phyloP scores from a whole-genome alignment of 2,329 filamentous ascomycete species.

The Colletotrichum lupini region DNA sequence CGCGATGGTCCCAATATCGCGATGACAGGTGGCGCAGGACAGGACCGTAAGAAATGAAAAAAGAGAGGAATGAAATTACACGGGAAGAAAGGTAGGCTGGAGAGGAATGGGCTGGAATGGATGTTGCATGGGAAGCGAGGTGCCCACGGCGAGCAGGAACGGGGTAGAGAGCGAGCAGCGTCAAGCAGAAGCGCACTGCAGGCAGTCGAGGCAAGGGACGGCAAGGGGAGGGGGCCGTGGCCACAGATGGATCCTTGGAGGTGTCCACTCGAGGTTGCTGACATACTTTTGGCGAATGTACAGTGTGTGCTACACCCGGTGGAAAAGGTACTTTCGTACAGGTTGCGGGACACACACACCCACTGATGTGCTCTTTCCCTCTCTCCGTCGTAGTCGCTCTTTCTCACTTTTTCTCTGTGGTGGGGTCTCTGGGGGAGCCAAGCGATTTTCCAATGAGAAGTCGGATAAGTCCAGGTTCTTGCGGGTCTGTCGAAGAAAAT shows the following conservation, averaged over 20 bases:
- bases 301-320: not conserved
- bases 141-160: not conserved
- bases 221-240: not conserved
- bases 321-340: not conserved
- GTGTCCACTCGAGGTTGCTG: slow-evolving; percentile 10
- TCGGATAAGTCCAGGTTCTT: not conserved
- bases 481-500: not conserved
- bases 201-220: slow-evolving; percentile 11
- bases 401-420: not conserved
- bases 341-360: not conserved
- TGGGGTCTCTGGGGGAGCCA: not conserved
- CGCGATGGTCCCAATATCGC: slow-evolving; percentile 16
- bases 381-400: not conserved
- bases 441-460: not conserved
- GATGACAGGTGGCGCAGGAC: slow-evolving; percentile 2
- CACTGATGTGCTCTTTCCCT: not conserved
- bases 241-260: slow-evolving; percentile 12
- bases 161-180: not conserved
- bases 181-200: not conserved
- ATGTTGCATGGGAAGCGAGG: slow-evolving; percentile 12
- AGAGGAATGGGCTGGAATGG: slow-evolving; percentile 8
- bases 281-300: slow-evolving; percentile 24
- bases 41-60: not conserved
- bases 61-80: not conserved
- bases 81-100: not conserved